Percentiles rank a stretch among this genome's conserved stretches.
Conservation (phyloP, 2,329 filamentous ascomycete genomes). For the Alternaria sp. region DNA sequence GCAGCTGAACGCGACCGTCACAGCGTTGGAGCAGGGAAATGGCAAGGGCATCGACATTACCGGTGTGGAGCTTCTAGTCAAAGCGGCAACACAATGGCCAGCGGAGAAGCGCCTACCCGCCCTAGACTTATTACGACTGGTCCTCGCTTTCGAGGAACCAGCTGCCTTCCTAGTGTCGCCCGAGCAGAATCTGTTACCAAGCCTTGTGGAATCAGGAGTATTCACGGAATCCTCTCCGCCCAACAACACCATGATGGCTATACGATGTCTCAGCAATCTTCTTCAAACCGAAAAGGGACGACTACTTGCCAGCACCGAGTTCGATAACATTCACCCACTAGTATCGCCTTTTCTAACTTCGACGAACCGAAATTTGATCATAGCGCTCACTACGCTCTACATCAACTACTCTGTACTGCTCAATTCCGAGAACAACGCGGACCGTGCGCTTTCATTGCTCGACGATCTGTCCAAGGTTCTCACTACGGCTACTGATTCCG, state of each 20-base stretch:
- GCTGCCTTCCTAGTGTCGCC: conserved; percentile 66
- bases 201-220: conserved; percentile 66
- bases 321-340: conserved; percentile 68
- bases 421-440: conserved; percentile 58
- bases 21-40: conserved; percentile 66
- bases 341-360: conserved; percentile 67
- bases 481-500: conserved; percentile 73
- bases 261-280: conserved; percentile 82
- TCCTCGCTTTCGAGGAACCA: conserved; percentile 72
- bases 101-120: conserved; percentile 80
- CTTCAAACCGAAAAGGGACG: conserved; percentile 80
- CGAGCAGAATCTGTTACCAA: conserved; percentile 66
- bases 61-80: conserved; percentile 71
- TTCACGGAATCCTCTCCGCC: conserved; percentile 68
- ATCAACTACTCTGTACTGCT: conserved; percentile 86
- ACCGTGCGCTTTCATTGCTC: conserved; percentile 64
- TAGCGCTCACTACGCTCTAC: conserved; percentile 81
- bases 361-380: conserved; percentile 78
- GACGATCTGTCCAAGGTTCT: conserved; percentile 71
- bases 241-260: conserved; percentile 88
- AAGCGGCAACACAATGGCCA: conserved; percentile 81
- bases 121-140: conserved; percentile 85
- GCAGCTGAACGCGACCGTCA: conserved; percentile 67
- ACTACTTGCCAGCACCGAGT: conserved; percentile 62
- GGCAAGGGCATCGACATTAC: conserved; percentile 54